Percentiles rank a stretch among this genome's conserved stretches.
Evolutionary conservation across 2,329 filamentous ascomycete genomes (phyloP).

Genomic region (Pseudogymnoascus sp.): DNA sequence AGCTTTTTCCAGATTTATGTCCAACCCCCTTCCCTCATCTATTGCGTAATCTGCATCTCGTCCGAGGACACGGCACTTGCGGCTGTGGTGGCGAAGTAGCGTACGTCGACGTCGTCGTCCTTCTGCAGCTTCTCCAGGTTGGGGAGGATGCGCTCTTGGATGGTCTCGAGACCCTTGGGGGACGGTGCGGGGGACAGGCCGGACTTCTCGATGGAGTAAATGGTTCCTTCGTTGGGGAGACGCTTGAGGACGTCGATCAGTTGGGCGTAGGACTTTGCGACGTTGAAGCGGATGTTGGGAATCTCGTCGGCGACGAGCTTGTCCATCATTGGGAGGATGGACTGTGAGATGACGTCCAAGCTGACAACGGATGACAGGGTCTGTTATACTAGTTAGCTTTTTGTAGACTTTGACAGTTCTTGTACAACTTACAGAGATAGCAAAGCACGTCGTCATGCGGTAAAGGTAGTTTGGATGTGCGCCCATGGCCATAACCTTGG

Average conservation of each 20-base stretch:
- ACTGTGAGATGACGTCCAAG: slow-evolving; percentile 84
- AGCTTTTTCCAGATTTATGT: slow-evolving; percentile 13
- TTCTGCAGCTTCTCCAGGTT: slow-evolving; percentile 92
- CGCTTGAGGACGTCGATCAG: slow-evolving; percentile 88
- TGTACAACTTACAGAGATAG: slow-evolving; percentile 74
- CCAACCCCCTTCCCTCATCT: slow-evolving; percentile 20
- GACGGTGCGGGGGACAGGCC: slow-evolving; percentile 56
- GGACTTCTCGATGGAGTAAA: slow-evolving; percentile 77
- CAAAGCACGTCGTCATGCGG: slow-evolving; percentile 99
- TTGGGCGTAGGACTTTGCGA: slow-evolving; percentile 92
- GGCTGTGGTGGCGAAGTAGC: slow-evolving; percentile 93
- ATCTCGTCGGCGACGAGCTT: slow-evolving; percentile 91
- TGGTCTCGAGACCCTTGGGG: slow-evolving; percentile 67
- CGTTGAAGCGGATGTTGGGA: slow-evolving; percentile 98
- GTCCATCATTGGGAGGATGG: slow-evolving; percentile 92
- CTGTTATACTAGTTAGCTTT: slow-evolving; percentile 41
- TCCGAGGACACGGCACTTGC: slow-evolving; percentile 47
- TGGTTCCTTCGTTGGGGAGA: slow-evolving; percentile 79
- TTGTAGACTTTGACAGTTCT: background rate
- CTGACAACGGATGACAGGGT: slow-evolving; percentile 90
- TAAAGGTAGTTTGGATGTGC: slow-evolving; percentile 98
- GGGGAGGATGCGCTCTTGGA: slow-evolving; percentile 78
- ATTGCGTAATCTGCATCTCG: slow-evolving; percentile 46
- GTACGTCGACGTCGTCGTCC: slow-evolving; percentile 95
- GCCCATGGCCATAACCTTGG: slow-evolving; percentile 98